Evolutionary conservation across 176 grass and related monocot species (phyloP).

Genomic region (Musa troglodytarum): DNA sequence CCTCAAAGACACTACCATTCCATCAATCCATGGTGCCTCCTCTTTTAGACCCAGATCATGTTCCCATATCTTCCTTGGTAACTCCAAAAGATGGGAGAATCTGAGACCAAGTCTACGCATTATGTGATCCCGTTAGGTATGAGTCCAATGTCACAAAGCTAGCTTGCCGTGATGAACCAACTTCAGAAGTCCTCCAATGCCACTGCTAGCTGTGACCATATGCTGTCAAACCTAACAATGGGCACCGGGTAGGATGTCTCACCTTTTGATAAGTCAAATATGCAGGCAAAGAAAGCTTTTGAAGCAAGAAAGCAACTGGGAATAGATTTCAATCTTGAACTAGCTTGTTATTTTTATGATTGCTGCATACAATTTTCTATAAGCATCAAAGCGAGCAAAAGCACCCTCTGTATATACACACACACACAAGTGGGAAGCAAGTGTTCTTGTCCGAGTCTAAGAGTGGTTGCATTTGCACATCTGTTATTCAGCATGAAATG

Average conservation of each 20-base stretch:
- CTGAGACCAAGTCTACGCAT: background rate
- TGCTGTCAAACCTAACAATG: background rate
- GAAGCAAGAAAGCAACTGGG: background rate
- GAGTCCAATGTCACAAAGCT: background rate
- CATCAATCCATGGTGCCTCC: background rate
- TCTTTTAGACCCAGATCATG: slow-evolving; percentile 14
- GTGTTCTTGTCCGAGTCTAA: too few species aligned
- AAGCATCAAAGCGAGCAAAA: too few species aligned
- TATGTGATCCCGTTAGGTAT: background rate
- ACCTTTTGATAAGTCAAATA: slow-evolving; percentile 1
- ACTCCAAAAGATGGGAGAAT: slow-evolving; percentile 13
- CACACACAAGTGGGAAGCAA: too few species aligned
- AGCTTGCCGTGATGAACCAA: background rate
- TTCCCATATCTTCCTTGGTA: slow-evolving; percentile 39
- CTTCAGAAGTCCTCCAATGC: background rate
- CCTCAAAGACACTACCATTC: slow-evolving; percentile 21
- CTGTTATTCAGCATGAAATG: too few species aligned
- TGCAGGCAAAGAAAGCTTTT: background rate
- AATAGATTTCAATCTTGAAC: background rate
- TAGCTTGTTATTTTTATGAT: background rate
- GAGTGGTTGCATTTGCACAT: too few species aligned
- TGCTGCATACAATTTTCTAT: too few species aligned
- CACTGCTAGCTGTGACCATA: slow-evolving; percentile 3
- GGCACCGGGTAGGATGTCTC: background rate
- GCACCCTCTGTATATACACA: too few species aligned